Evolutionary conservation across 2,329 filamentous ascomycete species (phyloP), one percentile per base, ranked within the genome.

Genomic region (Penicillium concentricum): DNA sequence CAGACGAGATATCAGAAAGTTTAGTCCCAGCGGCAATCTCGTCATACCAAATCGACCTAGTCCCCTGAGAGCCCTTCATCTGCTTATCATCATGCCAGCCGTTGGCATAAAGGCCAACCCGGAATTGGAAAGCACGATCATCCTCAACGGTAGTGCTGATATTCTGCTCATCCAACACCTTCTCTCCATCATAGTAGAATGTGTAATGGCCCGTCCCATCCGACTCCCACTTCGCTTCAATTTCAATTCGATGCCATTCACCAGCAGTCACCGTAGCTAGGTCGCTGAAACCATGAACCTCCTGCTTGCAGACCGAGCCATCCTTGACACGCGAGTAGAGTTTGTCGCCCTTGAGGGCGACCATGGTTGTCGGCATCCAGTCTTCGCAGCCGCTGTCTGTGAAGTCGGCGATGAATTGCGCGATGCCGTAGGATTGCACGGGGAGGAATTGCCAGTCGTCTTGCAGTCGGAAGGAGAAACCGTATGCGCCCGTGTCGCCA

Each of bases 361-460:
- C 58, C 80, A 82, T 80, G 52, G 72, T 76, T 16, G 72, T 74
- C 0, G 79, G 80, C 78, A 81, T 81, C 62, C 70, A 82, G 53
- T 76, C 73, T 57, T 82, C 72, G 61, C 79, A 80, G 45, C 71
- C 69, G 3, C 74, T 70, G 58, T 75, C 73, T 1, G 68, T 67
- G 58, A 81, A 81, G 60, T 81, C 73, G 54, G 79, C 78, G 61
- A 82, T 82, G 71, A 82, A 82, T 68, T 82, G 80, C 0, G 75
- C 78, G 43, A 82, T 66, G 69, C 81, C 80, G 69, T 78, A 82
- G 48, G 67, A 69, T 66, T 81, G 78, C 1, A 68, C 66, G 15
- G 70, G 69, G n/a, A 66, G 61, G 63, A 79, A 80, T 59, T 82
- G 67, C 80, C 80, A 82, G 56, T 70, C 52, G 0, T 76, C 64